Conservation (phyloP, 2,329 filamentous ascomycete genomes). For the Arthrinium phaeospermum region DNA sequence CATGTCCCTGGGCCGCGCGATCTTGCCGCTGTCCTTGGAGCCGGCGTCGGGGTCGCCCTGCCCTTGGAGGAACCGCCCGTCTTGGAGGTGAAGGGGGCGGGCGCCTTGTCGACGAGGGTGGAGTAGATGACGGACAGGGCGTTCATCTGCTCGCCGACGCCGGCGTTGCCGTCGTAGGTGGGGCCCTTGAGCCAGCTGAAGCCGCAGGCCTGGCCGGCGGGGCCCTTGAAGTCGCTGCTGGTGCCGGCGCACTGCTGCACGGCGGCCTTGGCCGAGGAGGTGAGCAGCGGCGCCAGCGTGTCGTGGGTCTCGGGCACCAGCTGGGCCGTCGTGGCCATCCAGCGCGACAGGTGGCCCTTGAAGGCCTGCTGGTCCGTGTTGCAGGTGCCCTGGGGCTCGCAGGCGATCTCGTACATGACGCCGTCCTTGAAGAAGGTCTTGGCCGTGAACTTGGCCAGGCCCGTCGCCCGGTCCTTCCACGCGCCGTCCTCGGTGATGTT, state of each 20-base stretch:
- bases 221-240: slow-evolving; percentile 28
- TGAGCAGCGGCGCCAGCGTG: slow-evolving; percentile 33
- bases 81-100: slow-evolving; percentile 27
- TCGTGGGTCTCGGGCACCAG: slow-evolving; percentile 34
- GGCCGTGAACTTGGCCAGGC: slow-evolving; percentile 47
- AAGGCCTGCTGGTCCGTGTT: slow-evolving; percentile 44
- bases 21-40: slow-evolving; percentile 30
- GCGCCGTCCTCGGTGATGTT: slow-evolving; percentile 46
- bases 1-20: slow-evolving; percentile 29
- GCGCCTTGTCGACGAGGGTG: slow-evolving; percentile 42
- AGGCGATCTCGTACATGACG: slow-evolving; percentile 58
- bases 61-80: slow-evolving; percentile 36
- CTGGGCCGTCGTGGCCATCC: slow-evolving; percentile 47
- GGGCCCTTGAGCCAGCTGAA: slow-evolving; percentile 54
- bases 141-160: slow-evolving; percentile 62
- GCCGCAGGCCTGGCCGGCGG: slow-evolving; percentile 53
- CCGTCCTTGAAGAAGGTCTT: slow-evolving; percentile 51
- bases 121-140: slow-evolving; percentile 57
- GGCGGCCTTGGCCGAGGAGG: slow-evolving; percentile 46
- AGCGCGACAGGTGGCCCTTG: slow-evolving; percentile 53
- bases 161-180: slow-evolving; percentile 54
- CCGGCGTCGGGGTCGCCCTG: slow-evolving; percentile 34
- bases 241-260: slow-evolving; percentile 34
- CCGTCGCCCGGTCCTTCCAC: slow-evolving; percentile 53
- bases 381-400: slow-evolving; percentile 48